Conservation (phyloP, 495 filamentous ascomycete genomes). For the Stereocaulon alpinum region DNA sequence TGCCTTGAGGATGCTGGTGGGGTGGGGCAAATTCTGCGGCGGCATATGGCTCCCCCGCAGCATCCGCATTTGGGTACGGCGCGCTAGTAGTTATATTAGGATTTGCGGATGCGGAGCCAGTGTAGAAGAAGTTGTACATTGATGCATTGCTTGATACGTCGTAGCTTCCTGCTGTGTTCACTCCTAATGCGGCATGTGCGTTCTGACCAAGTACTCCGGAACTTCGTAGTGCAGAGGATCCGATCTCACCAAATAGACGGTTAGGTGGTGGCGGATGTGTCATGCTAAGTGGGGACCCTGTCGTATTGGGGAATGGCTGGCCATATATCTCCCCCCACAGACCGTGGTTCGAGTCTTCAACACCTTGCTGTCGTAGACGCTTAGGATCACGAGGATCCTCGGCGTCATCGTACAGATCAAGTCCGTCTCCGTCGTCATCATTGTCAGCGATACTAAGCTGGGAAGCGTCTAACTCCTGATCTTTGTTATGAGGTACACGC, state of each 20-base stretch:
- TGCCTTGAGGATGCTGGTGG: not conserved
- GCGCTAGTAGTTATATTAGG: not conserved
- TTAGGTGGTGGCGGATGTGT: slow-evolving; percentile 24
- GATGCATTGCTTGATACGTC: slow-evolving; percentile 35
- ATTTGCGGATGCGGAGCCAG: too few relatives aligned
- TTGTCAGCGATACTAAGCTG: slow-evolving; percentile 54
- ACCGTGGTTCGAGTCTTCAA: not conserved
- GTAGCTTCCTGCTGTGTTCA: slow-evolving; percentile 14
- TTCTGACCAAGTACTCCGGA: slow-evolving; percentile 39
- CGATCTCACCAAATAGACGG: slow-evolving; percentile 76
- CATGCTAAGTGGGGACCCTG: not conserved
- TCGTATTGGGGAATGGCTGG: not conserved
- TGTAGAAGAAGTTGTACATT: not conserved
- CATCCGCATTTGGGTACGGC: not conserved
- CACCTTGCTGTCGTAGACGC: not conserved
- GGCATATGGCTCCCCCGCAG: not conserved
- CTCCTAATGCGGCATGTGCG: slow-evolving; percentile 22
- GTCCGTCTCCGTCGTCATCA: slow-evolving; percentile 27
- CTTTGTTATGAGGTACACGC: slow-evolving; percentile 24
- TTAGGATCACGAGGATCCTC: slow-evolving; percentile 23
- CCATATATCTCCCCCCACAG: not conserved
- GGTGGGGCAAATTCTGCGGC: too few relatives aligned
- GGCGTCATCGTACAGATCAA: slow-evolving; percentile 9
- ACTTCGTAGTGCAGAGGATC: slow-evolving; percentile 56
- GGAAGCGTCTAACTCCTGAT: slow-evolving; percentile 45